phyloP scores from a whole-genome alignment of 495 filamentous ascomycete genomes.

The Jackrogersella multiformis region DNA sequence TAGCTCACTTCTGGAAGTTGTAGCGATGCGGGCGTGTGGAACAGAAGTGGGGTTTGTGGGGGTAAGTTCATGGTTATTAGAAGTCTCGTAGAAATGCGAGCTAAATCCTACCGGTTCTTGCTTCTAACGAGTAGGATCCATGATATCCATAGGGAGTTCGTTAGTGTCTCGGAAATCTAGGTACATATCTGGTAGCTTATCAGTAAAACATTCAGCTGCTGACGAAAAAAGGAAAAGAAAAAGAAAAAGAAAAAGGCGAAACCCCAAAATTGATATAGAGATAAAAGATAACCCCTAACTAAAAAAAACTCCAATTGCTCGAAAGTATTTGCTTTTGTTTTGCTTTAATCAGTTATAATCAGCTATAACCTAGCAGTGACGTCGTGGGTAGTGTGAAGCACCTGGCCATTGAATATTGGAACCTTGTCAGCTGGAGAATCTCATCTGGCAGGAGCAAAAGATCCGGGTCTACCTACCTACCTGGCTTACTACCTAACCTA shows the following conservation, averaged over 20 bases:
- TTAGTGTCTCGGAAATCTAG: slow-evolving; percentile 1
- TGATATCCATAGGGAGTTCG: neutral
- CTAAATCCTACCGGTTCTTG: slow-evolving; percentile 11
- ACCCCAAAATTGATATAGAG: neutral
- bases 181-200: slow-evolving; percentile 2
- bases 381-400: slow-evolving; percentile 24
- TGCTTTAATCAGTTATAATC: slow-evolving; percentile 23
- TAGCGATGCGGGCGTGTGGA: slow-evolving; percentile 25
- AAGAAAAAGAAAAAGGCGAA: too few relatives aligned
- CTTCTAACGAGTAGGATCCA: neutral
- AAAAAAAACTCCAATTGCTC: slow-evolving; percentile 24
- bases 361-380: slow-evolving; percentile 25
- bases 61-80: neutral
- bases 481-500: too few relatives aligned
- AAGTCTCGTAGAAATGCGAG: slow-evolving; percentile 21
- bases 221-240: too few relatives aligned
- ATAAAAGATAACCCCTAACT: slow-evolving; percentile 32
- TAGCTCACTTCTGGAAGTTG: slow-evolving; percentile 40
- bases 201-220: slow-evolving; percentile 10
- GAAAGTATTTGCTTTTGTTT: slow-evolving; percentile 25
- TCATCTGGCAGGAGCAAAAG: slow-evolving; percentile 7
- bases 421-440: slow-evolving; percentile 12
- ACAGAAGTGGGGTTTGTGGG: slow-evolving; percentile 30
- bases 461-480: slow-evolving; percentile 24
- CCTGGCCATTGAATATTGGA: neutral